Conservation (phyloP, 2,329 filamentous ascomycete genomes). For the Colletotrichum filicis region DNA sequence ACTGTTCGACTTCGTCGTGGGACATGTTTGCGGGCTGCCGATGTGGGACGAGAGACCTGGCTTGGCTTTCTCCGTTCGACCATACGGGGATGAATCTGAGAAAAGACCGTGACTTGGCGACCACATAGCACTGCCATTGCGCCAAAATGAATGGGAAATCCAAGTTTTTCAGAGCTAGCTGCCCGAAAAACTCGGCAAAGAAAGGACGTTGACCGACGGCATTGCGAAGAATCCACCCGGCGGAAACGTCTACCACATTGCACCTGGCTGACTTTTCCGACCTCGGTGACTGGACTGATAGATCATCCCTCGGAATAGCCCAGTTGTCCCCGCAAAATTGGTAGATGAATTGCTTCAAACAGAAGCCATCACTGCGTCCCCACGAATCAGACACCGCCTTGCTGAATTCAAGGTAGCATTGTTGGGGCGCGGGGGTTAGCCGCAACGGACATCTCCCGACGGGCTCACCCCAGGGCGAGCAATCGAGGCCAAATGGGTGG, state of each 20-base stretch:
- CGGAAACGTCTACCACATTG: background rate
- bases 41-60: background rate
- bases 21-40: constrained; percentile 7
- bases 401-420: background rate
- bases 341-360: background rate
- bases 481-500: background rate
- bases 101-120: background rate
- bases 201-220: background rate
- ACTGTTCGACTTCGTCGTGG: background rate
- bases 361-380: background rate
- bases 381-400: background rate
- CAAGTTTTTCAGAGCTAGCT: background rate
- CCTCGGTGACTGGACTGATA: constrained; percentile 17
- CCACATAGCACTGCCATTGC: background rate
- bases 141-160: background rate
- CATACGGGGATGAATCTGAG: background rate
- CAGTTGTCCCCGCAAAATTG: background rate
- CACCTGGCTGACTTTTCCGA: constrained; percentile 18
- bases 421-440: background rate
- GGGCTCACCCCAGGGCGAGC: background rate
- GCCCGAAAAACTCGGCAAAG: background rate
- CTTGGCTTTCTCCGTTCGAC: too few relatives aligned
- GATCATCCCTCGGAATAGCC: background rate
- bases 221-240: background rate
- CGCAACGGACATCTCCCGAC: constrained; percentile 14